Base-by-base conservation (phyloP, 345 rosid species). In the Eucalyptus coolabah region DNA sequence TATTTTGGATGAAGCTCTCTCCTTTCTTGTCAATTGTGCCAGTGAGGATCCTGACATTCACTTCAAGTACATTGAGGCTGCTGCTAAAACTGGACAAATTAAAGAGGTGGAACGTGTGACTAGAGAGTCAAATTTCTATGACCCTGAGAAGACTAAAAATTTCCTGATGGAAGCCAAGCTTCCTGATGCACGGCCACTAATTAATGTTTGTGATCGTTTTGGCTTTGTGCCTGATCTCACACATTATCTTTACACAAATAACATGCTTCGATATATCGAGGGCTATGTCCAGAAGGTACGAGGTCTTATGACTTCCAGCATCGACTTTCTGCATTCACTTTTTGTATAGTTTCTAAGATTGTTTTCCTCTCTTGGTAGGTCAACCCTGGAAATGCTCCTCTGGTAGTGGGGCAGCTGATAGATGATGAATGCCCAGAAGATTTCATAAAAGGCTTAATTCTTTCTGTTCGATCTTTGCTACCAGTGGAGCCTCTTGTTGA, bases 51-150 rank as follows among this genome's bases (percentile, higher is more conserved):
- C 99, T 88, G 99, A 98, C 88, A 95, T 97, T 91, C 99, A 97
- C 92, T 98, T 97, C 91, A 98, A 98, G 95, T 98, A 98, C 95
- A 98, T 98, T 65, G 99, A 98, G 92, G 96, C 99, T 50, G 99
- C 99, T 92, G 98, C 99, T n/a, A 98, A 96, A 93, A 98, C 99
- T 88, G 99, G 99, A n/a, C 94, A 98, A 91, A 94, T 98, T 91
- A 98, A 98, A 92, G 99, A 98, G 94, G 99, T 98, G 90, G 99
- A 98, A 94, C 99, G 99, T 37, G 99, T 98, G 87, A 97, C 99
- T 82, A 96, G 99, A 89, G 99, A 98, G 89, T 97, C 99, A 44
- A 97, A 96, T 88, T 97, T 96, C 90, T 98, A 98, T 91, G 99
- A 98, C 88, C 94, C 99, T 88, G 99, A 96, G 91, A 98, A 98